Evolutionary conservation across 2,329 filamentous ascomycete species (phyloP).

Genomic region (Colletotrichum shisoi): DNA sequence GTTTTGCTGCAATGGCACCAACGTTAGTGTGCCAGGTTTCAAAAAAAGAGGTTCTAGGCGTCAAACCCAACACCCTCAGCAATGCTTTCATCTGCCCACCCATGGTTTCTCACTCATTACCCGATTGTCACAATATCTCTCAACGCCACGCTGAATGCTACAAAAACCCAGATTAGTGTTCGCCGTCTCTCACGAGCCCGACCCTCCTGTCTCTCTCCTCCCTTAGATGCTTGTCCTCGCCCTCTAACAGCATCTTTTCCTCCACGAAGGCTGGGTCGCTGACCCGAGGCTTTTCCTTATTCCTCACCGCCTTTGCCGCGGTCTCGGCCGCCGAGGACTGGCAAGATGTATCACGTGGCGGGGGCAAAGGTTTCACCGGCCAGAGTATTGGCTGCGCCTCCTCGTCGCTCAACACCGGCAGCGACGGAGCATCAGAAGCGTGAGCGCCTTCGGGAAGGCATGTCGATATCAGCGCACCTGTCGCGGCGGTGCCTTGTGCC

Average conservation of each 20-base stretch:
- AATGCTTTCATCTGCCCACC: neutral
- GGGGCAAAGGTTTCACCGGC: neutral
- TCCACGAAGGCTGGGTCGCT: slow-evolving; percentile 51
- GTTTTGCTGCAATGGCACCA: neutral
- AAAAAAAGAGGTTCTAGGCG: neutral
- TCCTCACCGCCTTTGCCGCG: neutral
- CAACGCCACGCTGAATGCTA: slow-evolving; percentile 7
- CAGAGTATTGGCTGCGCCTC: slow-evolving; percentile 24
- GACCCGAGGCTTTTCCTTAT: slow-evolving; percentile 53
- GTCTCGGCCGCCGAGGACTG: slow-evolving; percentile 41
- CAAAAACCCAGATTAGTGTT: neutral
- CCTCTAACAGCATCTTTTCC: slow-evolving; percentile 51
- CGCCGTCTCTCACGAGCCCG: slow-evolving; percentile 19
- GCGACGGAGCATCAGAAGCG: neutral
- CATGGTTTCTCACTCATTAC: no score
- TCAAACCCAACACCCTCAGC: neutral
- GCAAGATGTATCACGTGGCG: neutral
- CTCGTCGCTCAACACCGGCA: slow-evolving; percentile 9
- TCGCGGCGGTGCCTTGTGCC: neutral
- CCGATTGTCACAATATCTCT: no score
- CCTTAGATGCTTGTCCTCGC: slow-evolving; percentile 49
- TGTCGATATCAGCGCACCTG: neutral
- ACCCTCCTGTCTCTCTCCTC: slow-evolving; percentile 45
- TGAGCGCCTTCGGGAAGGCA: neutral
- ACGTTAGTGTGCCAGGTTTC: neutral